Conservation (phyloP, 2,329 filamentous ascomycete species). For the Pseudophaeomoniella oleicola region DNA sequence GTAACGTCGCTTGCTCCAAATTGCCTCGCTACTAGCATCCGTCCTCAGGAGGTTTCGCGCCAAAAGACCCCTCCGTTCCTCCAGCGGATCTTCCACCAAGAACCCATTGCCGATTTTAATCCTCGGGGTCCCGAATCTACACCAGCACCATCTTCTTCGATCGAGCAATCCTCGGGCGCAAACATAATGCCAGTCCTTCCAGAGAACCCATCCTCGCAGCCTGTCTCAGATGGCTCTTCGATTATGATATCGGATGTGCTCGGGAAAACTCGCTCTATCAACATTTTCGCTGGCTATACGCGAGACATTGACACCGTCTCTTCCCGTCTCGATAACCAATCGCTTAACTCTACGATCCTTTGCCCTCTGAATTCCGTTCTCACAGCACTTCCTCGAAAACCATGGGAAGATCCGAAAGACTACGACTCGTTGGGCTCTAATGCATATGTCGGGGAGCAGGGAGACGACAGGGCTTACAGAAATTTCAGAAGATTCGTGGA, state of each 20-base stretch:
- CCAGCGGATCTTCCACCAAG: no score
- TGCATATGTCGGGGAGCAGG: constrained; percentile 62
- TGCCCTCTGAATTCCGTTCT: constrained; percentile 77
- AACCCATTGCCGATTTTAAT: no score
- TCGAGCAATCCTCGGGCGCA: not conserved
- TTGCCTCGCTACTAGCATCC: not conserved
- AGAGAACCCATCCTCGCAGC: not conserved
- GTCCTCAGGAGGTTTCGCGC: no score
- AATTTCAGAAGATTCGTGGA: constrained; percentile 76
- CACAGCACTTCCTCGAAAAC: constrained; percentile 64
- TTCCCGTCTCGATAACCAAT: constrained; percentile 50
- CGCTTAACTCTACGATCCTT: constrained; percentile 65
- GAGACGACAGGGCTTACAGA: constrained; percentile 57
- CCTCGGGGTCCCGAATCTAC: not conserved
- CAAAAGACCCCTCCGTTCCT: no score
- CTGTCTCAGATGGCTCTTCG: not conserved
- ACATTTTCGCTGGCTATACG: constrained; percentile 70
- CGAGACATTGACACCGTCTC: constrained; percentile 59
- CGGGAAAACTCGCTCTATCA: constrained; percentile 61
- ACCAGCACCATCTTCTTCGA: not conserved
- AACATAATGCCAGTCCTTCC: not conserved
- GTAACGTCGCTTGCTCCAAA: not conserved
- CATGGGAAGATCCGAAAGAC: constrained; percentile 62
- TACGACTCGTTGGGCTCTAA: constrained; percentile 49
- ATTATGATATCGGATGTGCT: constrained; percentile 74